Base-by-base conservation (phyloP, 164 flowering plant species). In the Litsea cubeba region DNA sequence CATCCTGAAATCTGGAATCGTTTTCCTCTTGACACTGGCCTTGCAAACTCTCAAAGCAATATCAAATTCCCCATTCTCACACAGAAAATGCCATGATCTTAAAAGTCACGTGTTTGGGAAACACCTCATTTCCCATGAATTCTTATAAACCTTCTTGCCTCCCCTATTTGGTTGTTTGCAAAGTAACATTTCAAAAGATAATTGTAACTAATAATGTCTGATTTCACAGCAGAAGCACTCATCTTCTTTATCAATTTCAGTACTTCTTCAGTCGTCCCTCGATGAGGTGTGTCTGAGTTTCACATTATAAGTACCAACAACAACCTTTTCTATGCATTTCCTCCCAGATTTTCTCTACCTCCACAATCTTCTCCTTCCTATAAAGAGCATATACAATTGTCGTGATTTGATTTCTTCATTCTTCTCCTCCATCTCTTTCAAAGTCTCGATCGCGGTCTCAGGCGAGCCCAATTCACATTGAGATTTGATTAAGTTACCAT, bases 41-140 rank as follows among this genome's bases (percentile, higher is more conserved):
- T 89, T 88, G n/a, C 84, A 90, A 68, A 93, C 84, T 83, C 81
- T 76, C 65, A 83, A 86, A 35, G 73, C 97, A 23, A 70, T 73
- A 64, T 78, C 86, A 69, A 74, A 86, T 65, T 83, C 77, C 68
- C 79, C 93, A 65, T 49, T 77, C 77, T 74, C 79, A 78, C 88
- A 87, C 69, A 86, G 62, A 71, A 88, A 73, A 80, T 72, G 79
- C 76, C 80, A 87, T 71, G 18, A 82, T 85, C 80, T 91, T 83
- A 80, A 85, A 94, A 49, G 94, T 91, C 1, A 84, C 1, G 90
- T 88, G 87, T 91, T 90, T 17, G 91, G 90, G 10, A 75, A 66
- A 68, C 88, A 87, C 49, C 86, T 84, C 65, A 84, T 80, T 2
- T 12, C 81, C 81, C 76, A 79, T 76, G 90, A 65, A 22, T 70